Evolutionary conservation across 805 yeast species (phyloP).

Genomic region (Yarrowia osloensis): DNA sequence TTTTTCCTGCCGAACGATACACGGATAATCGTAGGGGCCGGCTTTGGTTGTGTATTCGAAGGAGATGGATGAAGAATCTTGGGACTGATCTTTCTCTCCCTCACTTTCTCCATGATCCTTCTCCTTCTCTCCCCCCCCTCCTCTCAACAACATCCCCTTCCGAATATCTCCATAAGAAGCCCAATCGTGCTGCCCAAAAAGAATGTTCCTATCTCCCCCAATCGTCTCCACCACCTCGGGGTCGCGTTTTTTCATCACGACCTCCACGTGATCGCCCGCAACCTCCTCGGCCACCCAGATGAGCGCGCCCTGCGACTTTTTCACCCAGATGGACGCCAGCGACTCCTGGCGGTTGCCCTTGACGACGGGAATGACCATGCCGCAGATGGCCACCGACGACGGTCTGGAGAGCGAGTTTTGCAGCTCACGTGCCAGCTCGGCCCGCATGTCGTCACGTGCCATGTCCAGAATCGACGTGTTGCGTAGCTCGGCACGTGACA

Average conservation of each 20-base stretch:
- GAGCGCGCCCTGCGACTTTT: conserved; percentile 61
- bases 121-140: not conserved
- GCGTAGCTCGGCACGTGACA: conserved; percentile 62
- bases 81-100: no score
- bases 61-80: not conserved
- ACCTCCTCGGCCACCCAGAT: conserved; percentile 88
- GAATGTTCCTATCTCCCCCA: conserved; percentile 47
- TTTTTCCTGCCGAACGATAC: not conserved
- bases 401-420: not conserved
- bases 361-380: conserved; percentile 79
- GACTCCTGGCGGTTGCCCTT: conserved; percentile 66
- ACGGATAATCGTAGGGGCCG: conserved; percentile 13
- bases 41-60: not conserved
- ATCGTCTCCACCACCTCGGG: conserved; percentile 11
- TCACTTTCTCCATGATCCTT: no score
- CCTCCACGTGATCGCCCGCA: conserved; percentile 46
- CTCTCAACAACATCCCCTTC: not conserved
- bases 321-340: conserved; percentile 92
- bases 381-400: conserved; percentile 47
- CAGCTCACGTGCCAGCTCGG: not conserved
- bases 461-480: conserved; percentile 71
- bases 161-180: not conserved
- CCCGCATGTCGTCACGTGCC: conserved; percentile 38
- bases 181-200: conserved; percentile 58
- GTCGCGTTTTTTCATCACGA: conserved; percentile 20